A percentile compares a stretch with the other conserved stretches of the same genome.
Conservation (phyloP, 2,329 filamentous ascomycete species). For the Keithomyces neogunnii region DNA sequence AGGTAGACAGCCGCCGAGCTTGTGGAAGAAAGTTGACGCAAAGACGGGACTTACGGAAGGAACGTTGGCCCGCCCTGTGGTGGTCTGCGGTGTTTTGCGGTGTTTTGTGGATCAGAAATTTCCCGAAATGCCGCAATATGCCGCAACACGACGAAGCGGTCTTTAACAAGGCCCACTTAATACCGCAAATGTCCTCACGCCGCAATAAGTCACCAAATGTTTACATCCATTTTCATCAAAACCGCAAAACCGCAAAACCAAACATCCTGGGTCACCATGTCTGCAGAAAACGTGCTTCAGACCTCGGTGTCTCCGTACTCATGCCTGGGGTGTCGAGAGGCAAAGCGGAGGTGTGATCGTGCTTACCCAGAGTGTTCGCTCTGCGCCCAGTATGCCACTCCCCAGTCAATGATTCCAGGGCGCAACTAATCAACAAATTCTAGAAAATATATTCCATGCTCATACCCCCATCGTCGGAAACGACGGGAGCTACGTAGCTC, state of each 20-base stretch:
- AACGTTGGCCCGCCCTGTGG: too few species aligned
- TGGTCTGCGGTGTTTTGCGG: too few species aligned
- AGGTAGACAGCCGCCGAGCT: too few species aligned
- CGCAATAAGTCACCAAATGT: too few species aligned
- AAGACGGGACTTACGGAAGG: too few species aligned
- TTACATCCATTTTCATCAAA: too few species aligned
- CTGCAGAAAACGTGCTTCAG: too few species aligned
- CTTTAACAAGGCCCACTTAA: background rate
- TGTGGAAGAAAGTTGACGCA: too few species aligned
- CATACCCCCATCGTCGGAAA: conserved; percentile 1
- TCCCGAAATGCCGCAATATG: background rate
- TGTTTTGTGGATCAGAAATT: background rate
- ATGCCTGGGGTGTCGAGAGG: background rate
- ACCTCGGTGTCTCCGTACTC: background rate
- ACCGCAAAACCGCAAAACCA: too few species aligned
- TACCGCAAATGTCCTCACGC: background rate
- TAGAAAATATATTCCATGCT: conserved; percentile 1
- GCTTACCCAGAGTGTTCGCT: conserved; percentile 6
- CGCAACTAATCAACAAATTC: background rate
- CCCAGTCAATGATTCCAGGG: background rate
- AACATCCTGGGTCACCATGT: too few species aligned
- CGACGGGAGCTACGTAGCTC: background rate
- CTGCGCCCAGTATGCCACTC: conserved; percentile 4
- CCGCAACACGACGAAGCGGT: background rate
- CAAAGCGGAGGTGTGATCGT: conserved; percentile 5